Conservation (phyloP, 257 asterid genomes). For the Mentha longifolia region DNA sequence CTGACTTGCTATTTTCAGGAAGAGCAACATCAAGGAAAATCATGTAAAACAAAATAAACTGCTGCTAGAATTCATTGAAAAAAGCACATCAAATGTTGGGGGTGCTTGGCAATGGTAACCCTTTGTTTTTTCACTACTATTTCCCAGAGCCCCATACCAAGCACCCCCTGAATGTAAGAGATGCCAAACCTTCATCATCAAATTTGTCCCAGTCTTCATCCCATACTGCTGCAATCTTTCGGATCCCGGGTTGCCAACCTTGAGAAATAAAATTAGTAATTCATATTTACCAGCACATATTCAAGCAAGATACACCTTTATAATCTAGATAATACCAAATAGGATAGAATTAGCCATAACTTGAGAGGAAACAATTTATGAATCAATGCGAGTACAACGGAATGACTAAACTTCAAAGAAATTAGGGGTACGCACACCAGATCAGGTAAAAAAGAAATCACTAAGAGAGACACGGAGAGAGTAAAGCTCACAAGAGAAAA, state of each 20-base stretch:
- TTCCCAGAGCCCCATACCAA: neutral
- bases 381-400: neutral
- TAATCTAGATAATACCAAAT: no score
- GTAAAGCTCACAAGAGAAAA: conserved; percentile 5
- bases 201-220: conserved; percentile 99
- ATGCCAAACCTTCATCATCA: conserved; percentile 84
- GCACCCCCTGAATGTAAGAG: conserved; percentile 22
- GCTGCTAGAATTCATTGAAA: neutral
- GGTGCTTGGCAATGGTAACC: conserved; percentile 4
- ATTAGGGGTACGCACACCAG: neutral
- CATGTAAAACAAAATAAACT: conserved; percentile 50
- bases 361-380: neutral
- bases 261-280: conserved; percentile 27
- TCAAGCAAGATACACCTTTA: conserved; percentile 17
- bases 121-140: neutral
- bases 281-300: conserved; percentile 17
- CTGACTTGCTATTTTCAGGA: conserved; percentile 57
- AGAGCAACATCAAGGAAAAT: conserved; percentile 71
- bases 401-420: no score
- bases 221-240: conserved; percentile 86
- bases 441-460: neutral
- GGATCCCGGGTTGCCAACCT: conserved; percentile 99
- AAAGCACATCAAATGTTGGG: neutral
- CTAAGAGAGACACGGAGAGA: no score
- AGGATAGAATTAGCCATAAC: neutral